Conservation (phyloP, 1,139 yeast genomes). For the Saccharomyces uvarum region DNA sequence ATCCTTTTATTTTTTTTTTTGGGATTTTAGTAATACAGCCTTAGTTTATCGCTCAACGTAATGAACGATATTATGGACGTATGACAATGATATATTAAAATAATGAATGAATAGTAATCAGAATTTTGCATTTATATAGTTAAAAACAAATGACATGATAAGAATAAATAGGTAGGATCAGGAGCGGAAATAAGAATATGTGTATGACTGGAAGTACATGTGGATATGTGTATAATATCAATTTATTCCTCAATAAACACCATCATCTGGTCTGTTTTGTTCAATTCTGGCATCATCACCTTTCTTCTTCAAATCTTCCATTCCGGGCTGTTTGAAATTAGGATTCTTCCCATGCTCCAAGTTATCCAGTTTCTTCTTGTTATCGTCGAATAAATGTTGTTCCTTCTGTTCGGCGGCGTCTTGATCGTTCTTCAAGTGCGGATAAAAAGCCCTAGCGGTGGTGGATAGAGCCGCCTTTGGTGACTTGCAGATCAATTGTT, state of each 20-base stretch:
- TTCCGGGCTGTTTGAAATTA: conserved; percentile 14
- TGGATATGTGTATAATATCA: neutral
- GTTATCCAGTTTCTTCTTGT: conserved; percentile 22
- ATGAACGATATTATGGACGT: neutral
- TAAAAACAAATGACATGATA: neutral
- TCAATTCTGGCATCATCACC: conserved; percentile 30
- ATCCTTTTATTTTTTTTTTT: neutral
- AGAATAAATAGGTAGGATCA: neutral
- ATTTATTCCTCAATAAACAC: conserved; percentile 22
- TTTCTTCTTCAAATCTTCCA: conserved; percentile 21
- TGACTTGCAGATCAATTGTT: neutral
- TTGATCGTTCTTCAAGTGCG: conserved; percentile 15
- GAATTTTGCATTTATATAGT: neutral
- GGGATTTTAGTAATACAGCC: neutral
- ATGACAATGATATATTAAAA: neutral
- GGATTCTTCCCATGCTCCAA: conserved; percentile 21
- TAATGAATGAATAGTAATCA: neutral
- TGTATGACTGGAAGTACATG: neutral
- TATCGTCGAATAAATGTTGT: conserved; percentile 24
- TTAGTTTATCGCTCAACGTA: neutral
- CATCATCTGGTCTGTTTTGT: conserved; percentile 32
- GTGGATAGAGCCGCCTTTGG: neutral
- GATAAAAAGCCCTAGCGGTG: neutral
- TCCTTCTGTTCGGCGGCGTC: conserved; percentile 18
- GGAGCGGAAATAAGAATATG: neutral